Conservation (phyloP, 192 early-diverging fungal species). For the Backusella westeae region DNA sequence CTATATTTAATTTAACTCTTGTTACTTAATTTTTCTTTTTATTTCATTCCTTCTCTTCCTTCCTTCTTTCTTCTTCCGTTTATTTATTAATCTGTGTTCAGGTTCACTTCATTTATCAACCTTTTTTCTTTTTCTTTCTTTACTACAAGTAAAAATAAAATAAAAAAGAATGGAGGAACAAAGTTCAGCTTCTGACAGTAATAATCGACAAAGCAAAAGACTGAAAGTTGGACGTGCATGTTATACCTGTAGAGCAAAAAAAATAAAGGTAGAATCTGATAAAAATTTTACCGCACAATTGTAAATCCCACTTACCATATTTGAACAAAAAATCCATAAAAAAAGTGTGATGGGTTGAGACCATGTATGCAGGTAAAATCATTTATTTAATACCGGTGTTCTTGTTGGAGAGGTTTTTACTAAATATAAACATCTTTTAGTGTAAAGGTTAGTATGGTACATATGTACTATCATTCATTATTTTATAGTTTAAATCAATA, state of each 20-base stretch:
- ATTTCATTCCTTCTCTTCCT: background rate
- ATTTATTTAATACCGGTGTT: background rate
- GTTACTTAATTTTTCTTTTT: background rate
- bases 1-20: background rate
- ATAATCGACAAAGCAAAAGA: slow-evolving; percentile 9
- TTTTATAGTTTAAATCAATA: background rate
- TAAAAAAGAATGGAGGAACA: background rate
- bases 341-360: slow-evolving; percentile 28
- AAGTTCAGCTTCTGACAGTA: background rate
- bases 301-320: background rate
- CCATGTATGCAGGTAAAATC: slow-evolving; percentile 29
- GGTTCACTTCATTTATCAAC: background rate
- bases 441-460: slow-evolving; percentile 20
- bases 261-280: slow-evolving; percentile 21
- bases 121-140: background rate
- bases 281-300: background rate
- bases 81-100: background rate
- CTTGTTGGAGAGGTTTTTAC: background rate
- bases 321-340: background rate
- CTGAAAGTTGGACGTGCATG: slow-evolving; percentile 20
- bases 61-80: background rate
- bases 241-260: slow-evolving; percentile 19
- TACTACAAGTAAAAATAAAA: background rate
- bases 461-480: background rate
- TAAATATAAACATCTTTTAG: background rate